Evolutionary conservation across 106 monocot species (phyloP), one percentile per base, ranked within the genome.

Genomic region (Cymbidium sinense): DNA sequence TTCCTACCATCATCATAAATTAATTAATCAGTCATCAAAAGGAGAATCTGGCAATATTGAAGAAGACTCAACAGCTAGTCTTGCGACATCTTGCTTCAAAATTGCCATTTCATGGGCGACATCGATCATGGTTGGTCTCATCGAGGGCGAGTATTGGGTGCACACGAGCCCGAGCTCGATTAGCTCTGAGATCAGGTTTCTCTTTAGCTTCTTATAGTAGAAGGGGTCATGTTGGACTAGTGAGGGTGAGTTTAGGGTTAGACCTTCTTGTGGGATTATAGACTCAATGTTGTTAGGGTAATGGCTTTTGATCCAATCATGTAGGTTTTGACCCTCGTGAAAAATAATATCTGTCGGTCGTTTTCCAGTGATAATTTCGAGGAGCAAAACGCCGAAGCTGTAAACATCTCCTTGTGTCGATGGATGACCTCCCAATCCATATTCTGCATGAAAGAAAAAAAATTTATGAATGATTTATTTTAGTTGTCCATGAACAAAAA

Each of bases 341-440:
- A 91, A 86, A 29, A 86, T 78, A 0, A 86, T 76, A 34, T 91
- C 79, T 0, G 96, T 89, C 0, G 96, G 96, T 21, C 91, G 67
- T 75, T 83, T 93, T 65, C 91, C 85, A 20, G 96, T 85, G 76
- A 85, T 80, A 50, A 91, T 86, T 65, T 96, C 96, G 15, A 93
- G 75, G 3, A 96, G 78, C 3, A 96, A 70, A 37, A 96, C 91
- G 12, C 96, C 96, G 64, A 91, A 96, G 76, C 93, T 96, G 70
- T 93, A 96, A 0, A 91, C 96, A 41, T 96, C 96, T 0, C 93
- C 96, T 74, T 93, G 81, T 30, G 80, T 89, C 8, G 93, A 89
- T 55, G 93, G 88, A 2, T 82, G 83, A 0, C 88, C 86, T 83
- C 91, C 93, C 76, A 91, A 50, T 19, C 93, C 93, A 75, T 93